A percentile compares a stretch with the other conserved stretches of the same genome.
phyloP scores from a whole-genome alignment of 2,329 filamentous ascomycete genomes.

The Nothophaeocryptopus gaeumannii region DNA sequence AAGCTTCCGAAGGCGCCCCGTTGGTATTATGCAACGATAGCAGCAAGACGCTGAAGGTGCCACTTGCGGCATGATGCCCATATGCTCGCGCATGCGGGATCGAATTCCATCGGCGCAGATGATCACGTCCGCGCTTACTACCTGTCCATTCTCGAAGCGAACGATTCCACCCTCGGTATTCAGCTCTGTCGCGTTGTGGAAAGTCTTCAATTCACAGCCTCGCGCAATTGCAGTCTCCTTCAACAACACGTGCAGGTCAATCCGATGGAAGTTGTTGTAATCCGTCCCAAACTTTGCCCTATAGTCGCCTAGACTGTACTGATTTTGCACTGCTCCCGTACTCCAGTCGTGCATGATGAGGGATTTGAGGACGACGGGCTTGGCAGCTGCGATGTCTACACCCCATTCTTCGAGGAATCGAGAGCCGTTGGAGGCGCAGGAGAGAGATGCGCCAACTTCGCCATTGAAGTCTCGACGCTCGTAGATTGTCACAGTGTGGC shows the following conservation, averaged over 20 bases:
- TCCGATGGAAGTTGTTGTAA: constrained; percentile 1
- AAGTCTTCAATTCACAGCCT: background rate
- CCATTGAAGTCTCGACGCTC: constrained; percentile 2
- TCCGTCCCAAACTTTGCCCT: background rate
- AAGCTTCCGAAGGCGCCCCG: background rate
- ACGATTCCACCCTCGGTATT: background rate
- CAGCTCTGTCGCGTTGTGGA: background rate
- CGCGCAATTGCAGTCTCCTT: background rate
- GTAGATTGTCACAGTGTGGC: constrained; percentile 2
- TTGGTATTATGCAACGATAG: background rate
- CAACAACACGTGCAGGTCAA: background rate
- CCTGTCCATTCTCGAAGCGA: background rate
- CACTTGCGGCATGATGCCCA: background rate
- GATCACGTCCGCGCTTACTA: background rate
- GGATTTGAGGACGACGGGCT: background rate
- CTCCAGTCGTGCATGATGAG: constrained; percentile 4
- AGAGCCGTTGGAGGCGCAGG: constrained; percentile 1
- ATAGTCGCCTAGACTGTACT: constrained; percentile 1
- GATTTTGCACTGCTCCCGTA: background rate
- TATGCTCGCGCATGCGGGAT: background rate
- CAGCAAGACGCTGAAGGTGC: background rate
- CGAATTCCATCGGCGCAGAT: constrained; percentile 2
- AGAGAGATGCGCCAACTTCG: constrained; percentile 1
- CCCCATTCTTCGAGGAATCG: constrained; percentile 1
- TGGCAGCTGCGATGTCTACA: background rate